phyloP scores from a whole-genome alignment of 176 grass and related monocot species.

The Microstegium vimineum region DNA sequence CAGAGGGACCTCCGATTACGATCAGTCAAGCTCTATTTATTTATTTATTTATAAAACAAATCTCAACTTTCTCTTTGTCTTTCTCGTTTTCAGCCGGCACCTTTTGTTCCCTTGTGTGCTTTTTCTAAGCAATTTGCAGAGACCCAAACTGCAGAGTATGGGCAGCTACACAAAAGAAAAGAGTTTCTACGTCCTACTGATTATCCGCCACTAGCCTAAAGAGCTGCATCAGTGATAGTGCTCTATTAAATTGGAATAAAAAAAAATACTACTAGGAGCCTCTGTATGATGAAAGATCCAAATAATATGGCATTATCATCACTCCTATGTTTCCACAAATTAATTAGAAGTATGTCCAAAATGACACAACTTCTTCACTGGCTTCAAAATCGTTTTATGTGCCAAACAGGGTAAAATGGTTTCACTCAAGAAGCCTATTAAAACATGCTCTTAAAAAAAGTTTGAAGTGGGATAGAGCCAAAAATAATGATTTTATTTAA shows the following conservation, averaged over 20 bases:
- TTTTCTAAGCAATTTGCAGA: not conserved
- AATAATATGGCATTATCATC: not conserved
- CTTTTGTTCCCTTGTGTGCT: not conserved
- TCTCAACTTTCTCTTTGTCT: not conserved
- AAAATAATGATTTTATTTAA: no score
- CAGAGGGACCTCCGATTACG: not conserved
- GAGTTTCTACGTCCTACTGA: not conserved
- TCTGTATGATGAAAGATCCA: not conserved
- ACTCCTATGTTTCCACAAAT: not conserved
- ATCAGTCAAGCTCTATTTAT: not conserved
- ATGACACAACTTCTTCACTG: no score
- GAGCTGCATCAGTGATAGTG: not conserved
- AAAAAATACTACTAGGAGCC: not conserved
- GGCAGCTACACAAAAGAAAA: not conserved
- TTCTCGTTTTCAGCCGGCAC: conserved; percentile 7
- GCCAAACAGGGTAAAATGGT: no score
- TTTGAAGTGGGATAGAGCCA: no score
- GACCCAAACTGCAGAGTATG: not conserved
- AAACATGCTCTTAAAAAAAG: no score
- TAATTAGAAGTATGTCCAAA: no score
- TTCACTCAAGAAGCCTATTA: no score
- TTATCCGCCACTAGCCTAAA: not conserved
- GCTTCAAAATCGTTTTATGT: no score
- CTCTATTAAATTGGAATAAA: not conserved
- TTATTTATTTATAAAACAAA: not conserved